Percentiles rank a stretch among this genome's conserved stretches.
Conservation (phyloP, 108 stramenopile species). For the Skeletonema menzelii region DNA sequence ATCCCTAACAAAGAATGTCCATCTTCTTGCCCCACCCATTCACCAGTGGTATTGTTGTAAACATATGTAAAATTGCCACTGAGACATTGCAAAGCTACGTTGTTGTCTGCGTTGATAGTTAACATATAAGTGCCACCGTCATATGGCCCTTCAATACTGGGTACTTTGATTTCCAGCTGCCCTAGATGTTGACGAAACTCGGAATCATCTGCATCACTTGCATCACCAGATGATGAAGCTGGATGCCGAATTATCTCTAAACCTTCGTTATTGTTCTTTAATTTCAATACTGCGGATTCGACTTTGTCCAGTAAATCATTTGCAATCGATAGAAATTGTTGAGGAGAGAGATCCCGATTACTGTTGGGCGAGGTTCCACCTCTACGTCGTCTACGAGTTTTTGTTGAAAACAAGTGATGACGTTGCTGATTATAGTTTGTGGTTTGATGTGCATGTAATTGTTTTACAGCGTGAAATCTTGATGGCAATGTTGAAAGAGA, state of each 20-base stretch:
- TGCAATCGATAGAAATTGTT: constrained; percentile 49
- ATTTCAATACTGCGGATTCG: constrained; percentile 55
- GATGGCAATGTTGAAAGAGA: background rate
- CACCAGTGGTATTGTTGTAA: constrained; percentile 49
- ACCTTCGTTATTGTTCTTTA: constrained; percentile 60
- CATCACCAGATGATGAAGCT: background rate
- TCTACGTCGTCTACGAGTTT: background rate
- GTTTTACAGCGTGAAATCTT: background rate
- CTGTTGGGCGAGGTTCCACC: background rate
- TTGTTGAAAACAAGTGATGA: constrained; percentile 7
- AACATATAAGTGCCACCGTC: constrained; percentile 39
- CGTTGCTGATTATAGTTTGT: background rate
- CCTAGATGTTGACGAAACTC: constrained; percentile 37
- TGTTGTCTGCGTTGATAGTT: constrained; percentile 20
- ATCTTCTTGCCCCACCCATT: constrained; percentile 75
- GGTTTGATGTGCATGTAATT: background rate
- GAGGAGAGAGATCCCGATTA: background rate
- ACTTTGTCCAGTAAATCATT: constrained; percentile 60
- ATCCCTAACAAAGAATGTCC: constrained; percentile 77
- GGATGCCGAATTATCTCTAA: constrained; percentile 49
- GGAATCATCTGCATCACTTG: constrained; percentile 3
- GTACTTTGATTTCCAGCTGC: constrained; percentile 56
- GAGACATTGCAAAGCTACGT: constrained; percentile 51
- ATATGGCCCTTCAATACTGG: constrained; percentile 56
- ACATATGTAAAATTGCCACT: constrained; percentile 72